A percentile compares a stretch with the other conserved stretches of the same genome.
phyloP scores from a whole-genome alignment of 2,329 filamentous ascomycete genomes.

The Arthrobotrys sphaeroides region DNA sequence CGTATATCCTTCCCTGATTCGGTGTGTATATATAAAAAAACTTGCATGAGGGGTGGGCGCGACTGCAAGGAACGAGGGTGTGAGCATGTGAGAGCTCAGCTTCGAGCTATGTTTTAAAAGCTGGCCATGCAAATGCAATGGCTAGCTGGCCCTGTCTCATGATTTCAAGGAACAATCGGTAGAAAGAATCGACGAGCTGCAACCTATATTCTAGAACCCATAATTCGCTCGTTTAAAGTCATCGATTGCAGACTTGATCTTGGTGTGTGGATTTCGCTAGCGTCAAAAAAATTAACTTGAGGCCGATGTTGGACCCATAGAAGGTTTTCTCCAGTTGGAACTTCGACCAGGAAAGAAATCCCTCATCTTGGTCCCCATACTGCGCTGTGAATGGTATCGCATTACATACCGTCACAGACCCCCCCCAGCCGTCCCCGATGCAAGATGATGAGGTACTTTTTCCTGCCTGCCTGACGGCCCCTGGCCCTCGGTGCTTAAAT shows the following conservation, averaged over 20 bases:
- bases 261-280: constrained; percentile 2
- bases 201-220: constrained; percentile 35
- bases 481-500: constrained; percentile 28
- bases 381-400: too few species aligned
- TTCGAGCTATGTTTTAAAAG: background rate
- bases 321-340: background rate
- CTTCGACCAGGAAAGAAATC: constrained; percentile 43
- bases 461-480: background rate
- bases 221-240: constrained; percentile 47
- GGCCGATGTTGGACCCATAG: constrained; percentile 22
- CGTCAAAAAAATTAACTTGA: background rate
- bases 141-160: background rate
- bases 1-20: background rate
- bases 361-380: constrained; percentile 34
- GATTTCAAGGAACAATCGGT: constrained; percentile 1
- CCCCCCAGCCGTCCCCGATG: constrained; percentile 26
- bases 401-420: constrained; percentile 23
- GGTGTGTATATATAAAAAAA: background rate
- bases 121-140: too few species aligned
- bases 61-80: constrained; percentile 40
- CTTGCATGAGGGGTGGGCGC: constrained; percentile 6
- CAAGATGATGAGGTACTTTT: constrained; percentile 50
- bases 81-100: constrained; percentile 16
- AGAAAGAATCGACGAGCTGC: constrained; percentile 3
- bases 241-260: constrained; percentile 2